Conservation (phyloP, 2,329 filamentous ascomycete genomes). For the Cylindrodendrum hubeiense region DNA sequence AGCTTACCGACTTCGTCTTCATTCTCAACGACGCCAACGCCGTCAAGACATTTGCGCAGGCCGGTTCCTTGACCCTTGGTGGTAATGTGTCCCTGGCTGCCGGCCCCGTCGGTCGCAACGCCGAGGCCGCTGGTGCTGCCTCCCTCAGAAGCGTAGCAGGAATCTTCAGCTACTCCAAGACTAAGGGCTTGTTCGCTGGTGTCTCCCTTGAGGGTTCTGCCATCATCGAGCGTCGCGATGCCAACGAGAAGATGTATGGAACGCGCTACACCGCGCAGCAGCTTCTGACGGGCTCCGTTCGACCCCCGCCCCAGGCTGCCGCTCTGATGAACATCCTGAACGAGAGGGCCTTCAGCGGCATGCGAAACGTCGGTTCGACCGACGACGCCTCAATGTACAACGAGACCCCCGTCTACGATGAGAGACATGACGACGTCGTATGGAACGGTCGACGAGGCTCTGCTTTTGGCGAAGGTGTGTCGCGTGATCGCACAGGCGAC, state of each 20-base stretch:
- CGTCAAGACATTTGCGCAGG: slow-evolving; percentile 94
- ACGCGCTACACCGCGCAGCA: slow-evolving; percentile 84
- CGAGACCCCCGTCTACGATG: slow-evolving; percentile 90
- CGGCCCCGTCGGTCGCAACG: slow-evolving; percentile 92
- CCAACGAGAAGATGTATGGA: slow-evolving; percentile 96
- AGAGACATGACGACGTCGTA: slow-evolving; percentile 82
- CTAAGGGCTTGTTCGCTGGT: slow-evolving; percentile 95
- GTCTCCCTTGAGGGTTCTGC: slow-evolving; percentile 94
- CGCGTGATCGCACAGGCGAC: slow-evolving; percentile 52
- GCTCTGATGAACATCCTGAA: slow-evolving; percentile 88
- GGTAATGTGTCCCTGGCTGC: slow-evolving; percentile 97
- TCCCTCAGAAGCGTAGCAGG: slow-evolving; percentile 90
- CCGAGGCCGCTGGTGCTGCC: slow-evolving; percentile 94
- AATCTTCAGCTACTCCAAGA: slow-evolving; percentile 98
- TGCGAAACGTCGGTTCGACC: slow-evolving; percentile 54
- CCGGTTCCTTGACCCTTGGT: slow-evolving; percentile 90
- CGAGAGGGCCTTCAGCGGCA: slow-evolving; percentile 84
- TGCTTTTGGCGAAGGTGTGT: slow-evolving; percentile 76
- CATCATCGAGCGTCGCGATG: slow-evolving; percentile 94
- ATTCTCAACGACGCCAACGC: slow-evolving; percentile 93
- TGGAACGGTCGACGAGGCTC: slow-evolving; percentile 83
- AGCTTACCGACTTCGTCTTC: slow-evolving; percentile 95
- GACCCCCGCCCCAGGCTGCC: slow-evolving; percentile 83
- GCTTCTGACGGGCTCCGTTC: slow-evolving; percentile 82
- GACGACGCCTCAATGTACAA: slow-evolving; percentile 90